Evolutionary conservation across 495 filamentous ascomycete genomes (phyloP), one percentile per base, ranked within the genome.

Genomic region (Penicillium goetzii): DNA sequence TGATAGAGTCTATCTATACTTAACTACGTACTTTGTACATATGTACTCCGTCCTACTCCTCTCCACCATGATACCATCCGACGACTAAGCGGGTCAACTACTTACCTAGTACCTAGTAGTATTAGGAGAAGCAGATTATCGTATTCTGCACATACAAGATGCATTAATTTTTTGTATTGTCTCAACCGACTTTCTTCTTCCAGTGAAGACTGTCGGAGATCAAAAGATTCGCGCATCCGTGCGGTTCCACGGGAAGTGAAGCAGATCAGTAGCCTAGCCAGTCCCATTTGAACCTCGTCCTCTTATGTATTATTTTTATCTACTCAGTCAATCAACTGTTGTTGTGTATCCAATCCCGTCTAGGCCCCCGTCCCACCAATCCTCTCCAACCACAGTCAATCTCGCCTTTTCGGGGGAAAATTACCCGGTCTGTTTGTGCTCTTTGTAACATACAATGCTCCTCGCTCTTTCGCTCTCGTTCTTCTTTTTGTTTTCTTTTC

Each of bases 321-420:
- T 32, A 32, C 5, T 32, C 25, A 2, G 19, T 52, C 28, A n/a
- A 41, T 41, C 30, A 32, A 32, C 30, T 8, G 5, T 36, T 4
- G 1, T 11, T 11, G 41, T 43, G 1, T 41, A n/a, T n/a, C 38
- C n/a, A 15, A n/a, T n/a, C n/a, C n/a, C n/a, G n/a, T n/a, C n/a
- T n/a, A n/a, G n/a, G n/a, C n/a, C n/a, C n/a, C n/a, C n/a, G 40
- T 23, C 43, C 38, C 38, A n/a, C 38, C 43, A 47, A 47, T 47
- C 43, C 43, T 25, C 9, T 47, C 43, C 43, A 47, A 23, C 21
- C 21, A 25, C 6, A 47, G 19, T 47, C 43, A 47, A 25, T 47
- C 43, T 47, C 19, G 43, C 43, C 10, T n/a, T 51, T 51, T 14
- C 25, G 25, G 14, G 47, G 10, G 4, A 25, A 47, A 25, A 47